Base-by-base conservation (phyloP, 2,329 filamentous ascomycete genomes). In the Dryadomyces sulphureus region DNA sequence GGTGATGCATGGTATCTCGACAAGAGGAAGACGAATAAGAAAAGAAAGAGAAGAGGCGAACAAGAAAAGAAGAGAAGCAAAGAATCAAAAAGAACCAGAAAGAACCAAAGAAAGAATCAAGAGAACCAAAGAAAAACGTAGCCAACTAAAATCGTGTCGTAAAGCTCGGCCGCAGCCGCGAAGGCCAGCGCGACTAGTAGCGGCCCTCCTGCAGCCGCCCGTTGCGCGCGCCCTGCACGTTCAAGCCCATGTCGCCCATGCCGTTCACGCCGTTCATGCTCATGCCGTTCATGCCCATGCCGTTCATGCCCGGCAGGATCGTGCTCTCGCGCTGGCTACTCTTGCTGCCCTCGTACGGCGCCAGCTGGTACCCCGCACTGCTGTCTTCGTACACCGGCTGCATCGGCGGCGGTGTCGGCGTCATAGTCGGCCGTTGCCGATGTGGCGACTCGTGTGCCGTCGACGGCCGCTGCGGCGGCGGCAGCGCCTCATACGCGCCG, bases 291-390 rank as follows among this genome's bases (percentile, higher is more conserved):
- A 65, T 54, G 41, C 19, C 19, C 41, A 67, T 60, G 43, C 62
- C 58, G 12, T 40, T 25, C 52, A 70, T 64, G 19, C 64, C 63
- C 48, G 70, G 65, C 56, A 70, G 68, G 49, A 78, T 75, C 40
- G 67, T 65, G 54, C 78, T 81, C 59, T 81, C 77, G 43, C 77
- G 69, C 42, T 75, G 66, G 36, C 30, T 55, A n/a, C 55, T 53
- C 39, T 53, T 32, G 27, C 27, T 45, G 46, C 49, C 50, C 35
- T 64, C 61, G 22, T 62, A 62, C 8, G 58, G 50, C 5, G 61
- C 61, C 40, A 63, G 56, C 45, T 68, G 65, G 49, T 66, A 65
- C 7, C 57, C 60, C 5, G 62, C 55, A n/a, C 52, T 56, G 7
- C 35, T 45, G 42, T 49, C 19, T 49, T 48, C 8, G 17, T 16